Percentiles rank a stretch among this genome's conserved stretches.
Conservation (phyloP, 2,329 filamentous ascomycete species). For the Pseudogymnoascus sp. region DNA sequence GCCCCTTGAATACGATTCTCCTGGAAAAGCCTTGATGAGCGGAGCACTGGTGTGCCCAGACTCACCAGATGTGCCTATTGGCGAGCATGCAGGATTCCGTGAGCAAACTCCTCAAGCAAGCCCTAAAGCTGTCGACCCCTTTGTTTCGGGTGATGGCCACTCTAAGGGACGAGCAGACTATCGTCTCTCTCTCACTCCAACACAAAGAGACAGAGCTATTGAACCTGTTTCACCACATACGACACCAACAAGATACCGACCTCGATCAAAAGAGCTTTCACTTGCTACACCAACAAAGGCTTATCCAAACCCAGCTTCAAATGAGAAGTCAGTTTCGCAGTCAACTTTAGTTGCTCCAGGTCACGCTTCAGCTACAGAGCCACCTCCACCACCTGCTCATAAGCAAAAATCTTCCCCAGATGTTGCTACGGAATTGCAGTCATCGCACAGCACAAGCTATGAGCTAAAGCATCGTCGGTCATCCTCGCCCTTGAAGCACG, state of each 20-base stretch:
- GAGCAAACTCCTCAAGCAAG: not conserved
- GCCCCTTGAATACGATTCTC: slow-evolving; percentile 26
- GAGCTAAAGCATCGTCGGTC: slow-evolving; percentile 53
- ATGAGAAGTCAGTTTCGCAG: not conserved
- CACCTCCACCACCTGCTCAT: not conserved
- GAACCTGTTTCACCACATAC: not conserved
- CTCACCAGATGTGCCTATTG: not conserved
- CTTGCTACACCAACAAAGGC: not conserved
- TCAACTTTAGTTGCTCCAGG: not conserved
- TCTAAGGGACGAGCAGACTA: not conserved
- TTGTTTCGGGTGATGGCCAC: not conserved
- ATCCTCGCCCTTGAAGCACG: slow-evolving; percentile 93
- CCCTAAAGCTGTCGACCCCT: not conserved
- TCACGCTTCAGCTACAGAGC: not conserved
- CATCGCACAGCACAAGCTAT: not conserved
- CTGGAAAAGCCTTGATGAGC: slow-evolving; percentile 22
- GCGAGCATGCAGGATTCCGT: slow-evolving; percentile 8
- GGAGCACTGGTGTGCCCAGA: slow-evolving; percentile 13
- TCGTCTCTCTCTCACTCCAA: not conserved
- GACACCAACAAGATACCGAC: slow-evolving; percentile 6
- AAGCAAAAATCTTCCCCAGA: not conserved
- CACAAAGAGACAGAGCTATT: not conserved
- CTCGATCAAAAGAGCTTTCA: not conserved
- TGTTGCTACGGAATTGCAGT: not conserved
- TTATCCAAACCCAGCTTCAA: not conserved